These are phyloP conservation scores for Boletus edulis DNA, from an alignment of 768 basidiomycete species.

Conservation along the genomic window DNA sequence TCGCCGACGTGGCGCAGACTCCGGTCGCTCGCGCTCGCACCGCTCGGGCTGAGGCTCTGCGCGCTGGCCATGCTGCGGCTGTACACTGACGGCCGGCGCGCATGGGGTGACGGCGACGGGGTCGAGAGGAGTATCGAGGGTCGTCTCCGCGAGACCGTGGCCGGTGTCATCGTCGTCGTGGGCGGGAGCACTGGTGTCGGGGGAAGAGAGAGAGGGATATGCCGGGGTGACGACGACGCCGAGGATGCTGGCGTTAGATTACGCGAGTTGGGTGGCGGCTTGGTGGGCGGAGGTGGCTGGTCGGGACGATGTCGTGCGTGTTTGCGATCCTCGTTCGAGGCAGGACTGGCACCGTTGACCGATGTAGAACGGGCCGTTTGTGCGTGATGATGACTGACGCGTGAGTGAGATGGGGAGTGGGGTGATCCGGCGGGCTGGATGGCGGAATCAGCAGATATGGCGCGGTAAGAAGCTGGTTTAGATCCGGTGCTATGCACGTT, in stretches of 20 bases:
- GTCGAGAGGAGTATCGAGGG: slow-evolving; percentile 39
- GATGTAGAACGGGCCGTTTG: slow-evolving; percentile 17
- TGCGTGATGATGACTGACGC: slow-evolving; percentile 5
- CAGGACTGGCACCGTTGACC: slow-evolving; percentile 4
- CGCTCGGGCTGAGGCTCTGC: slow-evolving; percentile 33
- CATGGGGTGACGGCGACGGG: slow-evolving; percentile 24
- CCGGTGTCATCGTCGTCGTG: slow-evolving; percentile 41
- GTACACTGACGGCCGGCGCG: slow-evolving; percentile 39
- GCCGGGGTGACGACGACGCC: slow-evolving; percentile 55
- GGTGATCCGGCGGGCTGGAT: slow-evolving; percentile 8
- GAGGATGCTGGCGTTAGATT: slow-evolving; percentile 58
- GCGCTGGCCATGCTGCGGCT: slow-evolving; percentile 37
- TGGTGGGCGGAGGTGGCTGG: slow-evolving; percentile 18
- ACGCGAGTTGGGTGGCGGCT: slow-evolving; percentile 39
- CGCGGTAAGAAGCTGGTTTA: slow-evolving; percentile 25
- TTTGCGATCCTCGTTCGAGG: slow-evolving; percentile 23
- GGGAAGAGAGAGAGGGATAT: slow-evolving; percentile 29
- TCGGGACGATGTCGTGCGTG: slow-evolving; percentile 18
- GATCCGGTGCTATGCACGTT: slow-evolving; percentile 11
- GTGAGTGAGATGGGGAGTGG: slow-evolving; percentile 26
- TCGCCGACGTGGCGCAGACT: slow-evolving; percentile 70
- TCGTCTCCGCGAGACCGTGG: slow-evolving; percentile 41
- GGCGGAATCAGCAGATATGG: slow-evolving; percentile 25
- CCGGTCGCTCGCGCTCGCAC: slow-evolving; percentile 37
- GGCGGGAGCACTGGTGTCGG: slow-evolving; percentile 34